Conservation (phyloP, 495 filamentous ascomycete genomes). For the Neurospora sp. region DNA sequence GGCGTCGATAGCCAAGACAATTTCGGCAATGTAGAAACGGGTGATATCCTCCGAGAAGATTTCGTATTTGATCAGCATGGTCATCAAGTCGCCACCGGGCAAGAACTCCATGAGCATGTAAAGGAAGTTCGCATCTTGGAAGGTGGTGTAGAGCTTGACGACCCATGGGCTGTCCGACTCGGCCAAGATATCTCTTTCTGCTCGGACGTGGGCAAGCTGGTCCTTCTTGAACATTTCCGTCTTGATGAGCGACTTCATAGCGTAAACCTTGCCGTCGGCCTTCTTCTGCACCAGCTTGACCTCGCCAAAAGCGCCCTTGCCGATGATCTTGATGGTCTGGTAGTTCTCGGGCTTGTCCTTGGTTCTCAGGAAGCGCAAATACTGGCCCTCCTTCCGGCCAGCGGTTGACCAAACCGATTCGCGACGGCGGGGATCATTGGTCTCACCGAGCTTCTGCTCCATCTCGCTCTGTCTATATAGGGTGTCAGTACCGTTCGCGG, state of each 20-base stretch:
- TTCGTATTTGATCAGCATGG: constrained; percentile 99
- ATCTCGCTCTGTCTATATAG: constrained; percentile 71
- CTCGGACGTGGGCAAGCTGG: constrained; percentile 95
- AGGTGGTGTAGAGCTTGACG: constrained; percentile 94
- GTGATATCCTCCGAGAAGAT: constrained; percentile 99
- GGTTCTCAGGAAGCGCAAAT: constrained; percentile 87
- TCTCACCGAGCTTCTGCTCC: constrained; percentile 68
- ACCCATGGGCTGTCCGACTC: constrained; percentile 99
- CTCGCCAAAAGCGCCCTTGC: constrained; percentile 97
- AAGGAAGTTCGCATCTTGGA: constrained; percentile 89
- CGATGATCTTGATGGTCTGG: constrained; percentile 91
- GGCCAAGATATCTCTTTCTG: constrained; percentile 93
- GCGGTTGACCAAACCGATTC: constrained; percentile 67
- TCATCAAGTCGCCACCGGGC: constrained; percentile 97
- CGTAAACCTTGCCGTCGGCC: constrained; percentile 94
- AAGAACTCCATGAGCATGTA: constrained; percentile 99
- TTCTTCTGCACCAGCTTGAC: constrained; percentile 94
- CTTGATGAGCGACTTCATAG: constrained; percentile 96
- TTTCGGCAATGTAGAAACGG: constrained; percentile 98
- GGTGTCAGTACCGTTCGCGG: neutral
- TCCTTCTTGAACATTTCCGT: constrained; percentile 99
- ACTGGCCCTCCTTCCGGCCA: constrained; percentile 76
- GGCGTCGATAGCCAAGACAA: constrained; percentile 92
- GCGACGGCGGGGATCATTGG: constrained; percentile 59
- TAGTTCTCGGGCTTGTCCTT: constrained; percentile 89